These are phyloP conservation scores for Rhododendron ovatum DNA, from an alignment of 148 eudicot genomes.

Conservation along the genomic window DNA sequence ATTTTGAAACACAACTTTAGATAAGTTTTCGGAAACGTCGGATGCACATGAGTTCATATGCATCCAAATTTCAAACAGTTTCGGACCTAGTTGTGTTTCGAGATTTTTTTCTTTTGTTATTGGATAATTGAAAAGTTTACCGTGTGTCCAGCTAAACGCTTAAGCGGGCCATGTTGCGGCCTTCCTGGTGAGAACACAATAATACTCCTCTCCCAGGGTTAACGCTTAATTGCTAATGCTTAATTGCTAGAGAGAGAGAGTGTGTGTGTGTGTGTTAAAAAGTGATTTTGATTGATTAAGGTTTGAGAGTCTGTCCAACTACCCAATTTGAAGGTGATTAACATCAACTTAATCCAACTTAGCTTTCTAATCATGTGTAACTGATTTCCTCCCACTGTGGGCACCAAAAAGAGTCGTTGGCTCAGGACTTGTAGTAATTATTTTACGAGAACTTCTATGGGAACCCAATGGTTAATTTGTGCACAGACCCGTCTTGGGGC, in stretches of 20 bases:
- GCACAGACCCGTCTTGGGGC: not conserved
- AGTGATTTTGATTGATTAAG: not conserved
- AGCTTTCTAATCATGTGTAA: conserved; percentile 9
- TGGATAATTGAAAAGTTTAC: not conserved
- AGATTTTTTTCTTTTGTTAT: too few relatives aligned
- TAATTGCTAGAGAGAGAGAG: not conserved
- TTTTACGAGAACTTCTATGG: not conserved
- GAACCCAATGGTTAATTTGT: too few relatives aligned
- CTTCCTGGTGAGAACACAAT: not conserved
- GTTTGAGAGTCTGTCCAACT: not conserved
- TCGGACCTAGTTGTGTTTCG: too few relatives aligned
- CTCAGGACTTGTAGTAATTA: not conserved
- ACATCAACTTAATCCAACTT: not conserved
- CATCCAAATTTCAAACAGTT: too few relatives aligned
- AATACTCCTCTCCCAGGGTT: not conserved
- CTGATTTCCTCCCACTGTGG: not conserved
- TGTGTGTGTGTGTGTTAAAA: not conserved
- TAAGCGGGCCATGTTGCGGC: not conserved
- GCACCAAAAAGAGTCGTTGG: not conserved
- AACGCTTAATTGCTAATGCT: not conserved
- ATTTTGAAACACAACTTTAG: too few relatives aligned
- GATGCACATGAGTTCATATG: too few relatives aligned
- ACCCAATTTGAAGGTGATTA: conserved; percentile 4
- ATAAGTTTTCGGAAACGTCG: rapidly evolving
- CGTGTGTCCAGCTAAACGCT: not conserved